Evolutionary conservation across 257 asterid genomes (phyloP), one percentile per base, ranked within the genome.

Genomic region (Fraxinus pennsylvanica): DNA sequence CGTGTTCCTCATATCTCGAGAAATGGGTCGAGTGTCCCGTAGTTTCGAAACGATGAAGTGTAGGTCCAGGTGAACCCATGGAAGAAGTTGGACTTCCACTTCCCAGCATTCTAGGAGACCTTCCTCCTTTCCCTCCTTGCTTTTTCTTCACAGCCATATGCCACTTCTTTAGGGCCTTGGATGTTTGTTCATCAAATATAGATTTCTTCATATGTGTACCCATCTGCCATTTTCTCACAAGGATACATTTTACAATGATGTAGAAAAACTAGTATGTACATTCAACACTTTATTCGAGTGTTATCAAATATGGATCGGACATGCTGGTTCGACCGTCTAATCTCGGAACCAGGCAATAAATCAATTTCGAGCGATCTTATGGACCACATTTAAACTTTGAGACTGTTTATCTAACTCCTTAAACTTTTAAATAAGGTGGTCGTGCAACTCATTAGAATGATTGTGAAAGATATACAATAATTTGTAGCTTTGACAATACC

Each of bases 21-120:
- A 85, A 65, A 19, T 82, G 86, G 0, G 90, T 41, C 0, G 97
- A 88, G 86, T 88, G 94, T 21, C 96, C 97, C 0, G 88, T 87
- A 12, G 91, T 93, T 75, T 89, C 89, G 89, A 77, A 89, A 15
- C 97, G 96, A 32, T 85, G 93, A 52, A 93, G 96, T 19, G 86
- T 78, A 3, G 92, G 85, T n/a, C 78, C 84, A 0, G 98, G 90
- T 7, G 97, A 91, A 9, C 92, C 93, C 90, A 85, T 76, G 32
- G 95, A 73, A 27, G 96, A 85, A 0, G 93, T 82, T 43, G 96
- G 96, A 73, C 97, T 96, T 21, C 80, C 87, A 71, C 57, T 88
- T 6, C 96, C 97, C 17, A 88, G 52, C 0, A 89, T 85, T 39
- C 88, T 76, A 0, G 93, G 92, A 22, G 98, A 84, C 79, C 82